Evolutionary conservation across 495 filamentous ascomycete genomes (phyloP), one percentile per base, ranked within the genome.

Genomic region (Clavariopsis aquatica): DNA sequence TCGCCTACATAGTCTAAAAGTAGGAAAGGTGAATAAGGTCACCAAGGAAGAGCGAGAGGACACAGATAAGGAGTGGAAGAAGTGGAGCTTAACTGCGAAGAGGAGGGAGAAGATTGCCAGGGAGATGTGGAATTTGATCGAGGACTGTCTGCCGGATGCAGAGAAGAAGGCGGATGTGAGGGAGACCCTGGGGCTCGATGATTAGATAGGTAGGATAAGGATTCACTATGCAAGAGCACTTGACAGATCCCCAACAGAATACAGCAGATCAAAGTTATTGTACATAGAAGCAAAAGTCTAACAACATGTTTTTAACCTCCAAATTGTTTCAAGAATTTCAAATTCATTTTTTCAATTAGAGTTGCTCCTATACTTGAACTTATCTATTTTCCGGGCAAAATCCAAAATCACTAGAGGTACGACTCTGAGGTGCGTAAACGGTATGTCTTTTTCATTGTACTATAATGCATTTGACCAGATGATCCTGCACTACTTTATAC

Each of bases 51-150:
- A 86, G 66, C 75, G 76, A 59, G 77, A 77, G 49, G 65, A 68
- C 17, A 76, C 82, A 20, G 79, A 85, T 52, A 69, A 64, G 47
- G 80, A 83, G 51, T 83, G 77, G 76, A 78, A 75, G 55, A 68
- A 74, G 47, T 89, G 85, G 87, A 72, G 74, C 55, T 74, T 59
- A 31, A 78, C 78, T 51, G 79, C 75, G 34, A 70, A 53, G 23
- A 60, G 63, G 23, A 80, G 87, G 57, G 77, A 77, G 71, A 79
- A 74, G 52, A 83, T 86, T 60, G 56, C 34, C 13, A 46, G 47
- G 34, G 74, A 74, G 69, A 52, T 76, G 67, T 76, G 75, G 75
- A 56, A 31, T 46, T n/a, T 69, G 51, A 66, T 76, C 34, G 53
- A 63, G 57, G 71, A 69, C 46, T 60, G 31, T 9, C 4, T 65